phyloP scores from a whole-genome alignment of 176 grass and related monocot species.

The Cenchrus americanus region DNA sequence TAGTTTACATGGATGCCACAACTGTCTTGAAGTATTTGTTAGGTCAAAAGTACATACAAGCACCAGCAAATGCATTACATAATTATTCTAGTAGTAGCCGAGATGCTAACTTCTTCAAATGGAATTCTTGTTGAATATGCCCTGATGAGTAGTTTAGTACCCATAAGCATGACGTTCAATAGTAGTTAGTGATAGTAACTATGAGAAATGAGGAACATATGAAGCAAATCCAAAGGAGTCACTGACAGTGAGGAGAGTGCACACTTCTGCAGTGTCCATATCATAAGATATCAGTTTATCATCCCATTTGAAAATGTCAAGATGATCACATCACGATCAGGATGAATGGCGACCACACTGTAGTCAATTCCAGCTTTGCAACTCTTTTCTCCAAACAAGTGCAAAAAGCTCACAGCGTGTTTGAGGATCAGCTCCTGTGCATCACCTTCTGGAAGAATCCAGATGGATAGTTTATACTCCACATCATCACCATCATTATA shows the following conservation, averaged over 20 bases:
- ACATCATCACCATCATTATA: background rate
- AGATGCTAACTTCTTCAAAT: background rate
- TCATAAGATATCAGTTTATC: background rate
- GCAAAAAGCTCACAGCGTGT: background rate
- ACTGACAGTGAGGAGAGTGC: background rate
- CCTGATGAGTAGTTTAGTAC: background rate
- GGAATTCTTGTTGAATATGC: background rate
- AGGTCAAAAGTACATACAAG: background rate
- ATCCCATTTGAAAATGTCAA: background rate
- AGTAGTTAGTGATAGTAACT: background rate
- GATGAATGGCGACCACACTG: background rate
- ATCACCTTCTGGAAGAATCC: background rate
- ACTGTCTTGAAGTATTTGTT: background rate
- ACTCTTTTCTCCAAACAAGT: background rate
- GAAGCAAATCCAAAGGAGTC: background rate
- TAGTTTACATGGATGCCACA: background rate
- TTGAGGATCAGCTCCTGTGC: background rate
- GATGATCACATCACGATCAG: background rate
- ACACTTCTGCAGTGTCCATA: background rate
- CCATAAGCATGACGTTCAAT: background rate
- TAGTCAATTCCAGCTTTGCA: background rate
- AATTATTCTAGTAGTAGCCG: background rate
- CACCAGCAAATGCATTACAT: background rate
- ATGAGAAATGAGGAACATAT: background rate
- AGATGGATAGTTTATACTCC: background rate